Conservation (phyloP, 352 stramenopile species). For the Globisporangium uncinulatum region DNA sequence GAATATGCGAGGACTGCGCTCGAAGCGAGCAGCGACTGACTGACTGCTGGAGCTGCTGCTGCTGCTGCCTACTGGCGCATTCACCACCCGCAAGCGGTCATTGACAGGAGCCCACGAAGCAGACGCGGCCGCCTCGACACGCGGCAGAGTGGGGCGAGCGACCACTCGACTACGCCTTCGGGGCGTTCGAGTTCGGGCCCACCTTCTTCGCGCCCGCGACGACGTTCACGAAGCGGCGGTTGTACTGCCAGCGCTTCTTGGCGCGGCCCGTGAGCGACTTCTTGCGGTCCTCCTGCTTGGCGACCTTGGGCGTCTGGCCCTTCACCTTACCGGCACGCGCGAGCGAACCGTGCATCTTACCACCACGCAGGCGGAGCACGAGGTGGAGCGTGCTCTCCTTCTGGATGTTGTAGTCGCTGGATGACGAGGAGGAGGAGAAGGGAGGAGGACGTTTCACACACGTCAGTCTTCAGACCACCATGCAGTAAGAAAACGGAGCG, state of each 20-base stretch:
- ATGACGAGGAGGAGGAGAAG: too few relatives aligned
- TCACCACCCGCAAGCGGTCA: too few relatives aligned
- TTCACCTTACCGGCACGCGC: constrained; percentile 99
- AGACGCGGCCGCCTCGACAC: too few relatives aligned
- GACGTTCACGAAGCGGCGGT: constrained; percentile 99
- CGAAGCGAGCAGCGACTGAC: constrained; percentile 3
- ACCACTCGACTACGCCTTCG: constrained; percentile 66
- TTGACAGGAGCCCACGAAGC: not conserved
- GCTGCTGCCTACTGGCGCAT: not conserved
- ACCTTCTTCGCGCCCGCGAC: constrained; percentile 96
- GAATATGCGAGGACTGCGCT: constrained; percentile 29
- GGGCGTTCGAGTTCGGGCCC: constrained; percentile 98
- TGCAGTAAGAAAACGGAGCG: not conserved
- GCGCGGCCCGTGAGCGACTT: constrained; percentile 96
- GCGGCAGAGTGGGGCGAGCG: not conserved
- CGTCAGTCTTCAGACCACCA: not conserved
- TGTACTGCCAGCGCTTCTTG: constrained; percentile 99
- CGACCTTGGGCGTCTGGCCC: constrained; percentile 99
- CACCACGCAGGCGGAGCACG: constrained; percentile 93
- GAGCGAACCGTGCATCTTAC: constrained; percentile 99
- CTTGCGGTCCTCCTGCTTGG: constrained; percentile 97
- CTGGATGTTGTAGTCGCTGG: constrained; percentile 97
- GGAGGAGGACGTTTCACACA: not conserved
- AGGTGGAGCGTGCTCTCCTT: constrained; percentile 97
- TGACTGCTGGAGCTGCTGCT: too few relatives aligned